Conservation (phyloP, 176 grass and related monocot species). For the Carex littledalei region DNA sequence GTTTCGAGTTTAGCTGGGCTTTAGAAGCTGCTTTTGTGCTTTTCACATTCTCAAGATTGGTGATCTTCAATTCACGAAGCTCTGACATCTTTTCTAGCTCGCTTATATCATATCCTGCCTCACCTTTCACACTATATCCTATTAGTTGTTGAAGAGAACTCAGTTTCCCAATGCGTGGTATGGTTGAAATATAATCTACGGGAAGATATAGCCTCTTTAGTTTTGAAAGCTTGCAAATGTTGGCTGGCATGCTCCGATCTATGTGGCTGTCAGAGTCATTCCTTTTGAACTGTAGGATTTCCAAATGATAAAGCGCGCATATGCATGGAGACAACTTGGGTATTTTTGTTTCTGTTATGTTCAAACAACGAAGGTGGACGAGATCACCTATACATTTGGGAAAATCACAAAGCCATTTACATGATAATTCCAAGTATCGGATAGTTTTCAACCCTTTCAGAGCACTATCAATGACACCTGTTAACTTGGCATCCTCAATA, state of each 20-base stretch:
- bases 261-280: too few relatives aligned
- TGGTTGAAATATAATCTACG: background rate
- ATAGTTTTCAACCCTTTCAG: slow-evolving; percentile 5
- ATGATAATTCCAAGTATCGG: background rate
- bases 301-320: slow-evolving; percentile 24
- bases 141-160: slow-evolving; percentile 25
- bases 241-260: background rate
- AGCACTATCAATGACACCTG: background rate
- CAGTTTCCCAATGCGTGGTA: slow-evolving; percentile 18
- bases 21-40: slow-evolving; percentile 12
- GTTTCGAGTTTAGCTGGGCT: slow-evolving; percentile 3
- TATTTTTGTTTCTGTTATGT: background rate
- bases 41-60: slow-evolving; percentile 27
- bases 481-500: slow-evolving; percentile 13
- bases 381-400: slow-evolving; percentile 16
- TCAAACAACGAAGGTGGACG: slow-evolving; percentile 22
- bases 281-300: background rate
- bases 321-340: background rate
- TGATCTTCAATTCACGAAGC: slow-evolving; percentile 13
- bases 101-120: slow-evolving; percentile 18
- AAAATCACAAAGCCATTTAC: background rate
- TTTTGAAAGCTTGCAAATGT: slow-evolving; percentile 30
- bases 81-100: slow-evolving; percentile 29
- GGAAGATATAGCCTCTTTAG: background rate
- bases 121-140: background rate